Base-by-base conservation (phyloP, 305 asterid species). In the Fraxinus albicans region DNA sequence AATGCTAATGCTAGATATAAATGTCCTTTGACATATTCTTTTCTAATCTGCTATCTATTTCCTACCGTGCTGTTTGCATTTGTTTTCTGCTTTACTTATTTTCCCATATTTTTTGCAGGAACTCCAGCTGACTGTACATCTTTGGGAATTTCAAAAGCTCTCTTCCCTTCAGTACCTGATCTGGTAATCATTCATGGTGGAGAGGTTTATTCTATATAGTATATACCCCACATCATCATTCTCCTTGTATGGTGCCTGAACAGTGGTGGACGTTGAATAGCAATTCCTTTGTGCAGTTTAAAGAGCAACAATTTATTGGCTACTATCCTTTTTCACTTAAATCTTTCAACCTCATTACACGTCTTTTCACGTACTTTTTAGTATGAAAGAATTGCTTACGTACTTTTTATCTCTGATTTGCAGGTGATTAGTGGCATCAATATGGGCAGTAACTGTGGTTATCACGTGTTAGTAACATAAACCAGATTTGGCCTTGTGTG, bases 91-190 rank as follows among this genome's bases (percentile, higher is more conserved):
- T 31, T 81, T 60, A 63, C 73, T 31, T 44, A 77, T 80, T 36
- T 79, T 73, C 76, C 84, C 63, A 58, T 72, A 77, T 47, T 35
- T 34, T 77, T 76, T 84, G 73, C 90, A 94, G 98, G 97, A 84
- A 90, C 97, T 84, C 98, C 97, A 7, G 98, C 97, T 67, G 98
- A 94, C 77, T 94, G 97, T 84, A 86, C 97, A 42, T 93, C 98
- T 73, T 84, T 94, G 86, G 98, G 98, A 74, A 79, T 92, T 88
- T 93, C 98, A 35, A 86, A 87, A 83, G 84, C 89, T 77, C 90
- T 94, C 70, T 92, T 94, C 87, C 87, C 94, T 80, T 81, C 86
- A 69, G 73, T 89, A 80, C 98, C 98, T 80, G 95, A 91, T 87
- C 89, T 94, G 92, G 97, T 94, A 89, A 81, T 80, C 78, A 53